These are phyloP conservation scores for Camellia japonica DNA, from an alignment of 148 eudicot species.

Conservation along the genomic window DNA sequence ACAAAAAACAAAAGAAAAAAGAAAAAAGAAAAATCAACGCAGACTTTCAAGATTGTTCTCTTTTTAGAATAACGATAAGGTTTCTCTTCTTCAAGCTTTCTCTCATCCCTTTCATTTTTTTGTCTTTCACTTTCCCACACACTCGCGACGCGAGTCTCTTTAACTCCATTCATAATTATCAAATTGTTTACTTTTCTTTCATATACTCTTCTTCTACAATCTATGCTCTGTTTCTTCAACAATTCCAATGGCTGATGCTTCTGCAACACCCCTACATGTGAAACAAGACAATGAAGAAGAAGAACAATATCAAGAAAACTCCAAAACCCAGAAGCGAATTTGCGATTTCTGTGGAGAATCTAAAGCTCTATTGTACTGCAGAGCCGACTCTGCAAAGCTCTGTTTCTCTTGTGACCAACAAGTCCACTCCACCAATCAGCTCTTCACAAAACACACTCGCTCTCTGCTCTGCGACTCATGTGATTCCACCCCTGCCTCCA, in stretches of 20 bases:
- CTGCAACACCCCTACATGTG: background rate
- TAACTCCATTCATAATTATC: too few species aligned
- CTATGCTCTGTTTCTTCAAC: too few species aligned
- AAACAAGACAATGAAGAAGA: background rate
- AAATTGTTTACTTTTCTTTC: too few species aligned
- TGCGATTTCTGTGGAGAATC: slow-evolving; percentile 68
- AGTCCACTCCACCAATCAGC: slow-evolving; percentile 74
- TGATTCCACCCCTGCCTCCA: slow-evolving; percentile 60
- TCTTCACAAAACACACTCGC: slow-evolving; percentile 71
- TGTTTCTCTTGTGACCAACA: slow-evolving; percentile 66
- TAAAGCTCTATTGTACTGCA: slow-evolving; percentile 58
- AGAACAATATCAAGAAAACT: background rate
- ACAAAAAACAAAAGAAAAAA: background rate
- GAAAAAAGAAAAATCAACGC: background rate
- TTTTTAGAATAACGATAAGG: background rate
- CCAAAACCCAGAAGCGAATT: slow-evolving; percentile 26
- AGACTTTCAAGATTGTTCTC: background rate
- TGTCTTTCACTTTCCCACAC: background rate
- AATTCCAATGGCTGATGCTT: slow-evolving; percentile 4
- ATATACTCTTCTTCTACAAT: background rate
- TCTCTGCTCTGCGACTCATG: slow-evolving; percentile 69
- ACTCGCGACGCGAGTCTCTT: too few species aligned
- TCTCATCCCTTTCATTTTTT: background rate
- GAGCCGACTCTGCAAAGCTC: slow-evolving; percentile 84
- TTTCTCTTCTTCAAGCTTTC: background rate